Conservation (phyloP, 768 basidiomycete genomes). For the Serendipita vermifera region DNA sequence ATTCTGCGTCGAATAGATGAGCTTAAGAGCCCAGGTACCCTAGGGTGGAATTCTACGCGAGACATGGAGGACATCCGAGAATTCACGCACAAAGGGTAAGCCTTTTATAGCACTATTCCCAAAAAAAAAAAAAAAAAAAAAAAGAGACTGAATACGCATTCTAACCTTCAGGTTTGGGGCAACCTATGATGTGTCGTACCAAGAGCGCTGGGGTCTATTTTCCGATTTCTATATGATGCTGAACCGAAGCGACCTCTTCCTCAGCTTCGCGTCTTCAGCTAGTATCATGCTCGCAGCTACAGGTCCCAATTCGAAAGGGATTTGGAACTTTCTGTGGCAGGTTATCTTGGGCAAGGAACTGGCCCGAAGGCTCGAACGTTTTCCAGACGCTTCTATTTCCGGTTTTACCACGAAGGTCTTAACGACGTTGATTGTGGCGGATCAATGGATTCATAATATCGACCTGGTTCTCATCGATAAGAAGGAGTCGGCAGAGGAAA, state of each 20-base stretch:
- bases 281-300: too few species aligned
- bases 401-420: neutral
- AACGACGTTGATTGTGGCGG: neutral
- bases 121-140: too few species aligned
- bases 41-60: neutral
- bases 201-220: neutral
- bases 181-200: neutral
- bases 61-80: neutral
- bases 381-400: neutral
- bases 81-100: neutral
- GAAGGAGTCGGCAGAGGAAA: neutral
- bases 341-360: neutral
- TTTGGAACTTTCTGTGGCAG: constrained; percentile 4
- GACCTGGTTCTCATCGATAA: neutral
- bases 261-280: too few species aligned
- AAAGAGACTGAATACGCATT: too few species aligned
- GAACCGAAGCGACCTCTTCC: neutral
- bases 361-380: neutral
- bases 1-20: neutral
- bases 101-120: too few species aligned
- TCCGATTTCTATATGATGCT: neutral
- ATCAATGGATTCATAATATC: constrained; percentile 1
- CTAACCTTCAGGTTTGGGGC: too few species aligned
- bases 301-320: too few species aligned
- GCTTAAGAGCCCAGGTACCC: neutral